Percentiles rank a stretch among this genome's conserved stretches.
These are phyloP conservation scores for Colletotrichum sojae DNA, from an alignment of 2,329 filamentous ascomycete genomes.

Conservation along the genomic window DNA sequence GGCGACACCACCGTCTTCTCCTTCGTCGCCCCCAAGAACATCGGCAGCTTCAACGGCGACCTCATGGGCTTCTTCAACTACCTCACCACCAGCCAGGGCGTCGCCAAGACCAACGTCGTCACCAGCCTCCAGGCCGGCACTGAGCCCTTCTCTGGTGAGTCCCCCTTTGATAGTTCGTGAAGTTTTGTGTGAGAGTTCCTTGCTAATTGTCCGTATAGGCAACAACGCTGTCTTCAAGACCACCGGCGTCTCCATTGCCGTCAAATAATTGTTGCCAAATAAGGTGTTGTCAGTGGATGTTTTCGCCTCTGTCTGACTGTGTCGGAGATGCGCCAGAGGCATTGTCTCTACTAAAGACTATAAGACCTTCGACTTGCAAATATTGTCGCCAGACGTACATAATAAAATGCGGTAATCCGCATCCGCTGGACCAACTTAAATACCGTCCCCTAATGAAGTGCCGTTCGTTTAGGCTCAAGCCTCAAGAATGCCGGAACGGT, in stretches of 20 bases:
- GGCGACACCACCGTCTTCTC: conserved; percentile 71
- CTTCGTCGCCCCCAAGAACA: conserved; percentile 56
- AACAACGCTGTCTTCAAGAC: conserved; percentile 49
- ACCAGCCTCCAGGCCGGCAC: conserved; percentile 68
- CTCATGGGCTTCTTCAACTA: conserved; percentile 69
- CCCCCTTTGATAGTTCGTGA: neutral
- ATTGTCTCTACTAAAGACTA: neutral
- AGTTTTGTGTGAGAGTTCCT: no score
- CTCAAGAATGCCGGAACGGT: no score
- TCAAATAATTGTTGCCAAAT: no score
- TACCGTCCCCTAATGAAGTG: no score
- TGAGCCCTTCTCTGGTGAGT: conserved; percentile 66
- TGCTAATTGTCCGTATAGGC: conserved; percentile 47
- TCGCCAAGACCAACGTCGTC: conserved; percentile 66
- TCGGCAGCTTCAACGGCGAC: conserved; percentile 68
- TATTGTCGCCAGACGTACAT: conserved; percentile 14
- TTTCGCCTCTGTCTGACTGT: neutral
- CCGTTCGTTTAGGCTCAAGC: no score
- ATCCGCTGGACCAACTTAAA: no score
- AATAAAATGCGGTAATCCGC: neutral
- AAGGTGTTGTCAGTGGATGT: no score
- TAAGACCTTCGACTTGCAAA: conserved; percentile 5
- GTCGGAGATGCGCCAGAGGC: neutral
- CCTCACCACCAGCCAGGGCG: conserved; percentile 60
- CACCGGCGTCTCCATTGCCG: conserved; percentile 30